A percentile compares a stretch with the other conserved stretches of the same genome.
These are phyloP conservation scores for Nephelium lappaceum DNA, from an alignment of 345 rosid genomes.

Conservation along the genomic window DNA sequence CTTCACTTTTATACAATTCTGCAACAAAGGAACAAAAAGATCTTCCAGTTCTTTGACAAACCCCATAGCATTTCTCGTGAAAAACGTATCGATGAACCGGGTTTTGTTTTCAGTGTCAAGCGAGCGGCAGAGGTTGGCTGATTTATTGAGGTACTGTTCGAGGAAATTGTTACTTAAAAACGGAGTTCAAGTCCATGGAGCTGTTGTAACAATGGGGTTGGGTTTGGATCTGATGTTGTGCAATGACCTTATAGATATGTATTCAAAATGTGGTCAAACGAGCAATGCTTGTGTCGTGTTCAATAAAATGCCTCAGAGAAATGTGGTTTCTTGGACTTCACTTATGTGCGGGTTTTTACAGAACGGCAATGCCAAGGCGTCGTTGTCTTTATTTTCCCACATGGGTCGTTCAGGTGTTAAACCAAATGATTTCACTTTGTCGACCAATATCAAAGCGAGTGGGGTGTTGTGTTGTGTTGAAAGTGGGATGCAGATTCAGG, in stretches of 20 bases:
- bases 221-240: slow-evolving; percentile 43
- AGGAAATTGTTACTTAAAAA: slow-evolving; percentile 45
- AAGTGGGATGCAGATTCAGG: slow-evolving; percentile 70
- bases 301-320: slow-evolving; percentile 65
- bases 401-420: slow-evolving; percentile 48
- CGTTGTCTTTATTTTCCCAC: slow-evolving; percentile 45
- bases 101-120: slow-evolving; percentile 20
- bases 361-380: slow-evolving; percentile 42
- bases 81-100: slow-evolving; percentile 27
- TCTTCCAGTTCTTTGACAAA: slow-evolving; percentile 49
- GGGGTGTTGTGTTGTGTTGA: slow-evolving; percentile 46
- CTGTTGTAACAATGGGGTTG: slow-evolving; percentile 42
- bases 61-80: slow-evolving; percentile 13
- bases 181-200: slow-evolving; percentile 68
- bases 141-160: slow-evolving; percentile 52
- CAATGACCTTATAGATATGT: slow-evolving; percentile 64
- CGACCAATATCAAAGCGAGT: slow-evolving; percentile 72
- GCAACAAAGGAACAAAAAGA: slow-evolving; percentile 40
- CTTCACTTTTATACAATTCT: slow-evolving; percentile 28
- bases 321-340: slow-evolving; percentile 84
- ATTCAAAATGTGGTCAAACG: slow-evolving; percentile 58
- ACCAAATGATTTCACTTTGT: slow-evolving; percentile 84
- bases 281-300: slow-evolving; percentile 54
- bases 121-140: slow-evolving; percentile 54
- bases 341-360: slow-evolving; percentile 74